These are phyloP conservation scores for Calonectria naviculata DNA, from an alignment of 2,329 filamentous ascomycete species.

Conservation along the genomic window DNA sequence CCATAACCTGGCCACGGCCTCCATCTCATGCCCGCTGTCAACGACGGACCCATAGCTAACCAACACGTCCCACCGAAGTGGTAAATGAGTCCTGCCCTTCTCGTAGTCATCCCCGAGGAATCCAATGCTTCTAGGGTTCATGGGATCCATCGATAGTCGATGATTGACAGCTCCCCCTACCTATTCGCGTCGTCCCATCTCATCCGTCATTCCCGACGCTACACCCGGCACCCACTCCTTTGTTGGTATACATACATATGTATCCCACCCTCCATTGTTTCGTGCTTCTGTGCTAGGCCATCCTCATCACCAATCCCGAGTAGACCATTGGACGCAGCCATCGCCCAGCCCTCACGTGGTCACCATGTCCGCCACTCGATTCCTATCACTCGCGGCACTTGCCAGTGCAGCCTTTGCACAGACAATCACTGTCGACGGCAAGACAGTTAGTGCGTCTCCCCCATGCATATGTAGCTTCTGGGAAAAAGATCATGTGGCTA, in stretches of 20 bases:
- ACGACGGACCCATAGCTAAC: constrained; percentile 11
- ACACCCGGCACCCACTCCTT: neutral
- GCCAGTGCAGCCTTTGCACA: constrained; percentile 32
- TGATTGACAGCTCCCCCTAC: constrained; percentile 6
- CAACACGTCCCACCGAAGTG: constrained; percentile 12
- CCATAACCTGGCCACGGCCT: constrained; percentile 10
- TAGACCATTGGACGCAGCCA: constrained; percentile 2
- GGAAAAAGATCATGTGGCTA: neutral
- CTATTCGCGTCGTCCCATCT: neutral
- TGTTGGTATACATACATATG: constrained; percentile 21
- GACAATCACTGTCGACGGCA: constrained; percentile 38
- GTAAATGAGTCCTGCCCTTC: constrained; percentile 22
- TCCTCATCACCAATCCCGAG: constrained; percentile 1
- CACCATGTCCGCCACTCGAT: constrained; percentile 25
- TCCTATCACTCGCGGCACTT: constrained; percentile 29
- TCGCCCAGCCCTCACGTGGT: constrained; percentile 6
- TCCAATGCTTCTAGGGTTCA: neutral
- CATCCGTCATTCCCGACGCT: neutral
- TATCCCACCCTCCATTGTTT: constrained; percentile 7
- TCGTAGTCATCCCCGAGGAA: constrained; percentile 15
- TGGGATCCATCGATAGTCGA: constrained; percentile 10
- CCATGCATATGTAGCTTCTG: neutral
- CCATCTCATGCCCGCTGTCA: constrained; percentile 1
- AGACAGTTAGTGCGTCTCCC: constrained; percentile 35
- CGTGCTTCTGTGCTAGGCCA: constrained; percentile 9